Evolutionary conservation across 768 basidiomycete genomes (phyloP).

Genomic region (Sporobolomyces roseus): DNA sequence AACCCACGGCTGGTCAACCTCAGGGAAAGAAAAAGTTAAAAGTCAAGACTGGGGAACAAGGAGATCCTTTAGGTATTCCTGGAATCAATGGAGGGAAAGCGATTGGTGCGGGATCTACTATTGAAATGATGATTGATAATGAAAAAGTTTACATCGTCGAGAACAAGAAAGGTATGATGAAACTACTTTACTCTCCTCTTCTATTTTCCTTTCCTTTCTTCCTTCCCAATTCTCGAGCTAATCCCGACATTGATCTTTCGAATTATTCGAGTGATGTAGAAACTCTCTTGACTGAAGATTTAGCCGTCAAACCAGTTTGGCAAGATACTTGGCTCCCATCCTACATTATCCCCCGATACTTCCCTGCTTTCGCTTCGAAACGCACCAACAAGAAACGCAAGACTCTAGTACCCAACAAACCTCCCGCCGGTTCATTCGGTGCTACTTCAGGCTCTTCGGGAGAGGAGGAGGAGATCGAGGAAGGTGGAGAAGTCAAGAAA

Average conservation of each 20-base stretch:
- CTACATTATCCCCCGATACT: neutral
- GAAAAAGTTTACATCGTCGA: slow-evolving; percentile 60
- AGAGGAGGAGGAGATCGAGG: slow-evolving; percentile 8
- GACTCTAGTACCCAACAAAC: slow-evolving; percentile 8
- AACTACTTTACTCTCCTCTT: neutral
- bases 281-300: slow-evolving; percentile 29
- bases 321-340: slow-evolving; percentile 34
- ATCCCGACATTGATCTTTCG: neutral
- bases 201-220: slow-evolving; percentile 9
- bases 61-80: slow-evolving; percentile 55
- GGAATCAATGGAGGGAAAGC: slow-evolving; percentile 57
- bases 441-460: slow-evolving; percentile 1
- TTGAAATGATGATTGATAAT: slow-evolving; percentile 80
- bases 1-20: slow-evolving; percentile 14
- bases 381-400: slow-evolving; percentile 2
- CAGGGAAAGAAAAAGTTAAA: slow-evolving; percentile 60
- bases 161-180: slow-evolving; percentile 41
- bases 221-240: neutral
- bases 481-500: neutral
- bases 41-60: slow-evolving; percentile 53
- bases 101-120: slow-evolving; percentile 51
- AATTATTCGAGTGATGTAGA: slow-evolving; percentile 1
- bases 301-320: slow-evolving; percentile 23
- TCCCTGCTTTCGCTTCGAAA: neutral
- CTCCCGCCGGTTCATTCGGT: slow-evolving; percentile 2